Base-by-base conservation (phyloP, 495 filamentous ascomycete genomes). In the Xylaria acuta region DNA sequence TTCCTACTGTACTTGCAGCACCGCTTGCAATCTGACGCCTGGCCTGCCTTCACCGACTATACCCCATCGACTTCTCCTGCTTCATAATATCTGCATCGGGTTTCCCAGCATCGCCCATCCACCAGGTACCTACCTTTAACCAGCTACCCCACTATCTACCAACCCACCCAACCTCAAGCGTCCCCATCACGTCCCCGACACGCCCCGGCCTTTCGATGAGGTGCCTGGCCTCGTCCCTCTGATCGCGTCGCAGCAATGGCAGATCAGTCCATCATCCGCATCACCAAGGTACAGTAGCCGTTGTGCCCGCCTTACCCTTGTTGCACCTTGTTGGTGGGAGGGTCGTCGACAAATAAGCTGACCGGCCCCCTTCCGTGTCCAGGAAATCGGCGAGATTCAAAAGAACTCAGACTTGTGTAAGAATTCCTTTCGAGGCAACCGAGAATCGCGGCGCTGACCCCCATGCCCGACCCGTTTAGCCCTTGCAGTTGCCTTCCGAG, bases 341-440 rank as follows among this genome's bases (percentile, higher is more conserved):
- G 30, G 36, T 67, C 51, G 72, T 75, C 75, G 75, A 75, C 72
- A 77, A 70, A 71, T 76, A 73, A 81, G 79, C 82, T 86, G 76
- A 84, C 76, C 71, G 71, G 73, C 9, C 32, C 72, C 79, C 72
- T 73, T 73, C 59, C 59, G 69, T 72, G 71, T 60, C 58, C 78
- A 96, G 92, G 94, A 97, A 83, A 85, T 97, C 76, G 88, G 87
- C 72, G 92, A 97, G 67, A 88, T 97, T 30, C 92, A 95, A 78
- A 91, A 92, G 78, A 90, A 88, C 53, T 86, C 89, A 18, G 94
- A 97, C 75, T 85, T 97, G 18, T 97, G 93, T 96, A 87, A 78
- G 78, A 71, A 72, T 47, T 11, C 66, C 25, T 0, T 47, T 49
- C 8, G 7, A 41, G 18, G 1, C 18, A 22, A 16, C 43, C 4